Evolutionary conservation across 2,329 filamentous ascomycete genomes (phyloP), one percentile per base, ranked within the genome.

Genomic region (Neodidymelliopsis sp.): DNA sequence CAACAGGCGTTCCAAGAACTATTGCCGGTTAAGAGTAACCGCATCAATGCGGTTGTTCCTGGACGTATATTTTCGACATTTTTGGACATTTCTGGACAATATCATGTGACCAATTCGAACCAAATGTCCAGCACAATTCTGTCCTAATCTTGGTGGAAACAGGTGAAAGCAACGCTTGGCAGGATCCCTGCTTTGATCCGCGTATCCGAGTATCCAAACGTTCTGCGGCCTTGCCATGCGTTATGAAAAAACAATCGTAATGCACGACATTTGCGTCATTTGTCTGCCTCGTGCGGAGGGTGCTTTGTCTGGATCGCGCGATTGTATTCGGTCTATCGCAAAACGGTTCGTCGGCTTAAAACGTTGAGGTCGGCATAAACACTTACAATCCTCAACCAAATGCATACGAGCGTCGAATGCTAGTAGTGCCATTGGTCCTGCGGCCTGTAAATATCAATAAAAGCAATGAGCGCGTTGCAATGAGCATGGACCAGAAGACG

Each of bases 11-110:
- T 38, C 33, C 23, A 27, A 24, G 11, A 2, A 23, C 18, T 8
- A 16, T 16, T 34, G 33, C 20, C 16, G 46, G 35, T 35, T 19
- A 42, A 30, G 7, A 13, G 24, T 12, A 19, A 11, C 18, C n/a
- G 24, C 34, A 30, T 35, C 20, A 28, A 38, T 16, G 22, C 18
- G n/a, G 23, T 24, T 38, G 22, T 13, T 30, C 20, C 39, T 20
- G 11, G 39, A 31, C 10, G 39, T 29, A 40, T 49, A 29, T 44
- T 44, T 44, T 49, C 9, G 27, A 40, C 47, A 36, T 24, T 30
- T 44, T 23, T 22, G 34, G 39, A 35, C 18, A 31, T 13, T 19
- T n/a, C n/a, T n/a, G n/a, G 19, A 50, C 12, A 30, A 6, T 11
- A 35, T 20, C 18, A 16, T 22, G 40, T 35, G 35, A 27, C 34